phyloP scores from a whole-genome alignment of 2,329 filamentous ascomycete genomes.

The Calonectria multiphialidica region DNA sequence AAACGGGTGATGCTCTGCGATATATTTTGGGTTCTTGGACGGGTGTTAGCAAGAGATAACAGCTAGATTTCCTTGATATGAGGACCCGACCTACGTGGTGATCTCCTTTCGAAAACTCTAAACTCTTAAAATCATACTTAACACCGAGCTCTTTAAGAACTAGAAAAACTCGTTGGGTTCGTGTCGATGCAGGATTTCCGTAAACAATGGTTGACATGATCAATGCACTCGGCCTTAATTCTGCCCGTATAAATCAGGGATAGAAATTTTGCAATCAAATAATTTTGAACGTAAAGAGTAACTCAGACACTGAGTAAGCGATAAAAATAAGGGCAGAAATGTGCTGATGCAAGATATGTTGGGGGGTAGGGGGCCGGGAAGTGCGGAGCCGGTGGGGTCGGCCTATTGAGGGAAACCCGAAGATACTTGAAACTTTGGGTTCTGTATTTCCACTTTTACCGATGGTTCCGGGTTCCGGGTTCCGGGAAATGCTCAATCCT shows the following conservation, averaged over 20 bases:
- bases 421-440: too few relatives aligned
- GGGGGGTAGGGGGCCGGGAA: too few relatives aligned
- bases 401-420: too few relatives aligned
- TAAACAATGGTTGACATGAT: background rate
- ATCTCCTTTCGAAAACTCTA: background rate
- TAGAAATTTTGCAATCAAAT: too few relatives aligned
- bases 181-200: slow-evolving; percentile 4
- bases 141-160: background rate
- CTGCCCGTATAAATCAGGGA: background rate
- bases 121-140: background rate
- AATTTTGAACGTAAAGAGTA: too few relatives aligned
- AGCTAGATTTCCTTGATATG: background rate
- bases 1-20: slow-evolving; percentile 1
- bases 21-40: background rate
- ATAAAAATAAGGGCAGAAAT: too few relatives aligned
- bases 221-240: background rate
- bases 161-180: background rate
- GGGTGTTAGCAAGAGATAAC: background rate
- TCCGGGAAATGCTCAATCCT: too few relatives aligned
- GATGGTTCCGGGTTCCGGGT: too few relatives aligned
- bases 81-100: background rate
- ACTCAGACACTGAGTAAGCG: too few relatives aligned
- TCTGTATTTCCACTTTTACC: too few relatives aligned
- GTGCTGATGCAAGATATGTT: too few relatives aligned
- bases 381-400: too few relatives aligned